A percentile compares a stretch with the other conserved stretches of the same genome.
These are phyloP conservation scores for Avicennia marina DNA, from an alignment of 257 asterid genomes.

Conservation along the genomic window DNA sequence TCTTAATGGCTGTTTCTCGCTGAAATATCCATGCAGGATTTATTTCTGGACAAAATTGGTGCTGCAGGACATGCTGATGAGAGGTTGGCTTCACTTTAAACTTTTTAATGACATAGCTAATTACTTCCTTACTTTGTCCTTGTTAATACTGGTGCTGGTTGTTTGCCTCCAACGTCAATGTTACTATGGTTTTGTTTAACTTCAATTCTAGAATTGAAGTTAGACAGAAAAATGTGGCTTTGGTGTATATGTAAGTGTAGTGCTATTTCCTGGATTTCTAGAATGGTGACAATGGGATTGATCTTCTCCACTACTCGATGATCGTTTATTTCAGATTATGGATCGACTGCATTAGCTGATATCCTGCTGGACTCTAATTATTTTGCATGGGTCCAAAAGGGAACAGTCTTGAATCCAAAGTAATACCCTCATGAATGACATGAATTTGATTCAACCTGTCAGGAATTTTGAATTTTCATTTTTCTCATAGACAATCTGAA, in stretches of 20 bases:
- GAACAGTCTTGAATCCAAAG: too few species aligned
- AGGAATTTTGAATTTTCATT: too few species aligned
- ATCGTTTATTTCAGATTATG: neutral
- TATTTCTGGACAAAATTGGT: conserved; percentile 59
- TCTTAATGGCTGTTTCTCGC: conserved; percentile 11
- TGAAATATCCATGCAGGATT: conserved; percentile 45
- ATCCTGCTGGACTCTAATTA: too few species aligned
- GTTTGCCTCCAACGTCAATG: neutral
- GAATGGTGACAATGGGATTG: neutral
- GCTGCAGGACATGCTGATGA: conserved; percentile 37
- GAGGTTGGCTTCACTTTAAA: conserved; percentile 41
- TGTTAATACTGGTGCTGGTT: neutral
- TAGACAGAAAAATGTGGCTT: neutral
- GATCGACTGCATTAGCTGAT: neutral
- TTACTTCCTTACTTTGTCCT: conserved; percentile 4
- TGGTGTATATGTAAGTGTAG: neutral
- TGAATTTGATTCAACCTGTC: too few species aligned
- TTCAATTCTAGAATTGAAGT: neutral
- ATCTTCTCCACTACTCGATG: neutral
- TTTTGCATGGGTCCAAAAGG: too few species aligned
- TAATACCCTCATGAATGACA: too few species aligned
- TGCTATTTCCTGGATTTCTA: neutral
- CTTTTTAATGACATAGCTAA: neutral
- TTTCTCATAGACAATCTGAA: too few species aligned
- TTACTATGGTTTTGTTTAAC: neutral